These are phyloP conservation scores for Ustilago shanxiensis DNA, from an alignment of 1,284 basidiomycete genomes.

Conservation along the genomic window DNA sequence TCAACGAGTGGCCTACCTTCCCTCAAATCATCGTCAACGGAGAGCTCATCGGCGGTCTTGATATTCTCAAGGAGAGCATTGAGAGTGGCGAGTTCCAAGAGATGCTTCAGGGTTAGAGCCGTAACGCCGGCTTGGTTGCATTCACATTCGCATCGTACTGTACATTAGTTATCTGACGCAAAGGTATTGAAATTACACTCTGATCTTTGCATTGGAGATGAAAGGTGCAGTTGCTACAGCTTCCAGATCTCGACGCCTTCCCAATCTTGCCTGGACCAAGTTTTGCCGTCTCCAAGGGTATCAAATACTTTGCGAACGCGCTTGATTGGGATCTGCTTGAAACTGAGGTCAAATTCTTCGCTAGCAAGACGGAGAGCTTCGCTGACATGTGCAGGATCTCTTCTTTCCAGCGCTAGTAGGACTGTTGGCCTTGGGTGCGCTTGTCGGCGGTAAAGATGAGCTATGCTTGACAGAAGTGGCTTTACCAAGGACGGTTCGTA, in stretches of 20 bases:
- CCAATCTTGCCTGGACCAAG: constrained; percentile 80
- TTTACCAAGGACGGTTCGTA: constrained; percentile 78
- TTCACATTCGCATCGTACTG: constrained; percentile 11
- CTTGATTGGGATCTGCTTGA: constrained; percentile 76
- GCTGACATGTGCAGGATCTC: constrained; percentile 33
- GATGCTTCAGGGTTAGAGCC: constrained; percentile 72
- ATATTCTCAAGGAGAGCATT: constrained; percentile 71
- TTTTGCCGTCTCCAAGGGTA: constrained; percentile 72
- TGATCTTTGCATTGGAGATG: constrained; percentile 1
- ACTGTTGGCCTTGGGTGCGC: constrained; percentile 72
- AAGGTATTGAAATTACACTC: background rate
- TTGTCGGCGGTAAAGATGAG: constrained; percentile 70
- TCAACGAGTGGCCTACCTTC: constrained; percentile 84
- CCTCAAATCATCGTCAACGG: constrained; percentile 78
- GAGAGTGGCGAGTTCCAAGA: constrained; percentile 77
- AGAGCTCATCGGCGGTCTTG: constrained; percentile 79
- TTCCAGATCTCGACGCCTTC: constrained; percentile 82
- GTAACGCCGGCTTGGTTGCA: background rate
- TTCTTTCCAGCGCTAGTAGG: constrained; percentile 69
- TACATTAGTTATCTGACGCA: constrained; percentile 31
- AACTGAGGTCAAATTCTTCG: constrained; percentile 74
- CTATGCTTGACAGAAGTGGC: constrained; percentile 80
- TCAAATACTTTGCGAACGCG: constrained; percentile 78
- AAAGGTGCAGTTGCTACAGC: constrained; percentile 17
- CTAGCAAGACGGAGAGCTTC: constrained; percentile 40